phyloP scores from a whole-genome alignment of 768 basidiomycete species.

The Leccinum ochraceum region DNA sequence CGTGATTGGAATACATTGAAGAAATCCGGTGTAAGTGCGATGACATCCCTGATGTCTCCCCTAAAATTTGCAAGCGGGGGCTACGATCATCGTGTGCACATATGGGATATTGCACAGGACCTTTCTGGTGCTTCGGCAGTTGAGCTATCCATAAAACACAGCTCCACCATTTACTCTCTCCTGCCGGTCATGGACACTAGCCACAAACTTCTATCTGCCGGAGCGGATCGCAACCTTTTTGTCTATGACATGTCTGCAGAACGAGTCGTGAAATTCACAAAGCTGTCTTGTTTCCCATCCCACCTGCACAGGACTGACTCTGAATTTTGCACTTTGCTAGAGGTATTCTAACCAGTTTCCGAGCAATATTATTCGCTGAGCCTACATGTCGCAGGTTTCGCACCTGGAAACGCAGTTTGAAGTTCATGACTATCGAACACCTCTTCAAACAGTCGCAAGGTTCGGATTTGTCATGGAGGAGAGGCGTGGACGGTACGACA shows the following conservation, averaged over 20 bases:
- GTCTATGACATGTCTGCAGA: slow-evolving; percentile 50
- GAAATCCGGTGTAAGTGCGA: slow-evolving; percentile 43
- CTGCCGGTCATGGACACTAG: slow-evolving; percentile 45
- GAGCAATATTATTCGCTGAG: neutral
- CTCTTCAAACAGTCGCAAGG: slow-evolving; percentile 37
- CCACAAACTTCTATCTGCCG: slow-evolving; percentile 47
- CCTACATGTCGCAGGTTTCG: slow-evolving; percentile 36
- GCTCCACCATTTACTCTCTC: slow-evolving; percentile 44
- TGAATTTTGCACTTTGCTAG: slow-evolving; percentile 43
- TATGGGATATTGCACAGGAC: slow-evolving; percentile 45
- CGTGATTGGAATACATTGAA: slow-evolving; percentile 38
- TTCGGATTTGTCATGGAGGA: slow-evolving; percentile 45
- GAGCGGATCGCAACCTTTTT: slow-evolving; percentile 48
- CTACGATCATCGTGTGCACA: slow-evolving; percentile 47
- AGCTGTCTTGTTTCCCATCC: slow-evolving; percentile 44
- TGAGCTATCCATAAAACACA: slow-evolving; percentile 43
- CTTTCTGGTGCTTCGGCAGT: slow-evolving; percentile 32
- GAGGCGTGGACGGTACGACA: slow-evolving; percentile 45
- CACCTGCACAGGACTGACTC: slow-evolving; percentile 41
- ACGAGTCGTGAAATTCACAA: slow-evolving; percentile 39
- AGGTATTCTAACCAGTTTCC: slow-evolving; percentile 35
- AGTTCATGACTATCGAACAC: slow-evolving; percentile 46
- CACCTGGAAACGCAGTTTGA: slow-evolving; percentile 56
- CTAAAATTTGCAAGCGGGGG: slow-evolving; percentile 50
- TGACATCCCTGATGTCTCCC: slow-evolving; percentile 43